Conservation (phyloP, 768 basidiomycete genomes). For the Neoboletus magnificus region DNA sequence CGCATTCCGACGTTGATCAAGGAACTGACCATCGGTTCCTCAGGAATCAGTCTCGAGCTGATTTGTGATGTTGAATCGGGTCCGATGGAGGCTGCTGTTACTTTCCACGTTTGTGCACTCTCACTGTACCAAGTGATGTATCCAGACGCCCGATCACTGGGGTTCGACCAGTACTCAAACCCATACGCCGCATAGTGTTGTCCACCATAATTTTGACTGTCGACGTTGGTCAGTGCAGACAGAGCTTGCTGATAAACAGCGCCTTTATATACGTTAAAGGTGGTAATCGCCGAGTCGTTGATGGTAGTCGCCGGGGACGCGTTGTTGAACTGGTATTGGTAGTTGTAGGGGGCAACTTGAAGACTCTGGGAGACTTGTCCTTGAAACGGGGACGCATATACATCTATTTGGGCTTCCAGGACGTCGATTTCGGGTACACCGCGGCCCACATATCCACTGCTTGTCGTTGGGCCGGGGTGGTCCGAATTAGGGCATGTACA, state of each 20-base stretch:
- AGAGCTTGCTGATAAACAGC: conserved; percentile 72
- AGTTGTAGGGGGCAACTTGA: conserved; percentile 79
- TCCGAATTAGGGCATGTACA: conserved; percentile 86
- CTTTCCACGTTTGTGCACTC: conserved; percentile 66
- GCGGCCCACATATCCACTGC: conserved; percentile 52
- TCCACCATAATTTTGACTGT: conserved; percentile 54
- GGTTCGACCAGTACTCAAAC: conserved; percentile 79
- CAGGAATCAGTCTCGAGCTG: conserved; percentile 64
- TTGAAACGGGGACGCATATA: conserved; percentile 40
- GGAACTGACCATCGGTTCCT: conserved; percentile 86
- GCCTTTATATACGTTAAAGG: conserved; percentile 66
- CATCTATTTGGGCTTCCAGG: conserved; percentile 76
- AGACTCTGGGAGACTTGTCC: conserved; percentile 78
- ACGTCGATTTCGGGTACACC: conserved; percentile 93
- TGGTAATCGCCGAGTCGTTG: conserved; percentile 48
- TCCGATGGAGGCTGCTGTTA: conserved; percentile 63
- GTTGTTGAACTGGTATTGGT: conserved; percentile 59
- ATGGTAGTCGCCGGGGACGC: conserved; percentile 50
- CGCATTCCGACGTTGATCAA: not conserved
- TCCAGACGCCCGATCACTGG: conserved; percentile 59
- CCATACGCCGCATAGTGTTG: conserved; percentile 59
- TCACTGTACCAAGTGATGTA: conserved; percentile 83
- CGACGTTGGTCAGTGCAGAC: conserved; percentile 58
- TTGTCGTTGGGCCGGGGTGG: conserved; percentile 73
- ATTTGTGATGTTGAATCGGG: conserved; percentile 59